These are phyloP conservation scores for Rosa persica DNA, from an alignment of 306 rosid genomes.

Conservation along the genomic window DNA sequence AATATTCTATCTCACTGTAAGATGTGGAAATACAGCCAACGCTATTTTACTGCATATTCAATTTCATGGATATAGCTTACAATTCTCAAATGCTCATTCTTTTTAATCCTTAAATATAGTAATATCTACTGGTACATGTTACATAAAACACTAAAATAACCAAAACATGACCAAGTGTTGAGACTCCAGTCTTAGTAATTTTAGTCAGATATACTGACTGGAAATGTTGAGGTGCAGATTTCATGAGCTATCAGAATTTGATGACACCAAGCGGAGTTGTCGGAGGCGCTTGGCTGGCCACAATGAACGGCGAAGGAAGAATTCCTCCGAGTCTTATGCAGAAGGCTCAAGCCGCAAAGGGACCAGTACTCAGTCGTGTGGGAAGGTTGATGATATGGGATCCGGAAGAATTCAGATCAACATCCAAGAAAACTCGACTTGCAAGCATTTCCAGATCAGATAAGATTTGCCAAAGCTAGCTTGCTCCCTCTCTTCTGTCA, in stretches of 20 bases:
- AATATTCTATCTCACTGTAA: not conserved
- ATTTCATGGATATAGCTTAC: no score
- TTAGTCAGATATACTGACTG: not conserved
- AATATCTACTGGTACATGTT: no score
- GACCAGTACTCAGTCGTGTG: constrained; percentile 34
- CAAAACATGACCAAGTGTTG: no score
- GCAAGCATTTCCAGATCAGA: constrained; percentile 51
- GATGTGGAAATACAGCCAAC: not conserved
- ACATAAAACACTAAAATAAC: no score
- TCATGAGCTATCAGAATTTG: constrained; percentile 65
- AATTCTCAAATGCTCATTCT: not conserved
- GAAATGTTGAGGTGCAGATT: constrained; percentile 40
- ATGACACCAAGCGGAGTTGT: constrained; percentile 66
- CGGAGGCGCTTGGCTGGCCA: constrained; percentile 45
- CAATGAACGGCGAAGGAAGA: constrained; percentile 52
- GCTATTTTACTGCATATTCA: no score
- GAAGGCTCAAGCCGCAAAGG: constrained; percentile 58
- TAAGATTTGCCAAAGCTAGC: constrained; percentile 26
- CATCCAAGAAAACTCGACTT: constrained; percentile 41
- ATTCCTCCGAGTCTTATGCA: constrained; percentile 39
- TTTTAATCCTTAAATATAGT: not conserved
- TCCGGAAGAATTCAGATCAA: constrained; percentile 48
- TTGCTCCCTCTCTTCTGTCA: constrained; percentile 89
- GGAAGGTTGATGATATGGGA: constrained; percentile 35
- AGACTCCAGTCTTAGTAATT: no score